Conservation (phyloP, 2,329 filamentous ascomycete species). For the Penicillium sp. region DNA sequence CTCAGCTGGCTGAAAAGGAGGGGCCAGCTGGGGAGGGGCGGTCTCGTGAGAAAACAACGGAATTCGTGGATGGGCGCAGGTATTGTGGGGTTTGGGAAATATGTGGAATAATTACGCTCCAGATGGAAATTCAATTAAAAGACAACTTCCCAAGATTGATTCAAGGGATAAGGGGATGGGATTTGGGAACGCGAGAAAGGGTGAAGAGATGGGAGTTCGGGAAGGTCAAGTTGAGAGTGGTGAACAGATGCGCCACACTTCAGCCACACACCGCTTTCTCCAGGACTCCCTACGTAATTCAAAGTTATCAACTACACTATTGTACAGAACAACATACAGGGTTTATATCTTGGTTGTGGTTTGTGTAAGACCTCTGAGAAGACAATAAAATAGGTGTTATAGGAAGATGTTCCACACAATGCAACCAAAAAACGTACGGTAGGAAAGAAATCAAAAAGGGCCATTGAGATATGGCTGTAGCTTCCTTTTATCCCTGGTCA, state of each 20-base stretch:
- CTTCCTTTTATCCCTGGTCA: not conserved
- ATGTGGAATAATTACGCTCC: conserved; percentile 12
- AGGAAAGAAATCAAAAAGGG: too few species aligned
- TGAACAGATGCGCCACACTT: conserved; percentile 23
- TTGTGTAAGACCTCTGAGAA: not conserved
- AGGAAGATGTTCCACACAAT: not conserved
- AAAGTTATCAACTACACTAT: not conserved
- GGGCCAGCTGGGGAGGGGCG: conserved; percentile 30
- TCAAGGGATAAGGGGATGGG: conserved; percentile 23
- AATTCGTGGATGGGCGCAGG: conserved; percentile 11
- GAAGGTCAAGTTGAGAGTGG: conserved; percentile 26
- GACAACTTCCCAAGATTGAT: conserved; percentile 15
- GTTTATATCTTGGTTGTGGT: not conserved
- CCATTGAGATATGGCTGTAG: not conserved
- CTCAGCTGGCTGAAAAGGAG: conserved; percentile 26
- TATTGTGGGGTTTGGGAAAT: conserved; percentile 11
- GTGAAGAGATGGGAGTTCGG: conserved; percentile 26
- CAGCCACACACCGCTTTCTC: conserved; percentile 24
- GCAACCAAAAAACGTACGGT: not conserved
- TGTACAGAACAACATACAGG: not conserved
- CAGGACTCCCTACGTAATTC: conserved; percentile 1
- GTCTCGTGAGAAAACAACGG: conserved; percentile 36
- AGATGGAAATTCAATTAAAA: conserved; percentile 14
- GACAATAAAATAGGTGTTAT: not conserved
- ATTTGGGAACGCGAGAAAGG: conserved; percentile 22